Percentiles rank a stretch among this genome's conserved stretches.
Evolutionary conservation across 1,139 yeast species (phyloP).

Genomic region (Maudiozyma humilis): DNA sequence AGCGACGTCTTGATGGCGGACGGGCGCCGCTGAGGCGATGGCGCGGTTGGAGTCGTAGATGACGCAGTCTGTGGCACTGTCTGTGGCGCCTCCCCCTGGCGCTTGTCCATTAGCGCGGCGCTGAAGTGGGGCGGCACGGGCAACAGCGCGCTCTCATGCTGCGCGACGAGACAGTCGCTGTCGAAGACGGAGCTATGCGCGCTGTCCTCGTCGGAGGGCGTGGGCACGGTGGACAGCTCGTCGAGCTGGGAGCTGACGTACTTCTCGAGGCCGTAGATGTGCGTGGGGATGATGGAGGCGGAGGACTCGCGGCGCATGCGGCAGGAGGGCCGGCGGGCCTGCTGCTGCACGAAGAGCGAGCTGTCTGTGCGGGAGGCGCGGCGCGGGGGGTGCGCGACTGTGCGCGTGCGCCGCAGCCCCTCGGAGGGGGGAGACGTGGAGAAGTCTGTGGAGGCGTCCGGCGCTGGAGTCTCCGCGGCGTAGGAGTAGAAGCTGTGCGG

Average conservation of each 20-base stretch:
- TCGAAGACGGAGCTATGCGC: constrained; percentile 1
- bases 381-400: background rate
- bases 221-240: constrained; percentile 13
- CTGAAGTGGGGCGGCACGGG: too few relatives aligned
- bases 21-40: background rate
- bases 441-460: background rate
- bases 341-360: background rate
- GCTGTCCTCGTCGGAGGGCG: background rate
- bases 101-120: too few relatives aligned
- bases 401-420: background rate
- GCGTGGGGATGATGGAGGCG: constrained; percentile 27
- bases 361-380: background rate
- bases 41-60: too few relatives aligned
- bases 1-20: constrained; percentile 25
- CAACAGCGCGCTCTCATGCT: too few relatives aligned
- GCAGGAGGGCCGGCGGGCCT: background rate
- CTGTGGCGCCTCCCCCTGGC: too few relatives aligned
- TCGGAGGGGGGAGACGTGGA: too few relatives aligned
- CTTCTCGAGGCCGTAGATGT: constrained; percentile 26
- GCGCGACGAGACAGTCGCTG: background rate
- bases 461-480: background rate
- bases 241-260: constrained; percentile 26
- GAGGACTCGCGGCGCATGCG: constrained; percentile 10
- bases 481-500: constrained; percentile 1
- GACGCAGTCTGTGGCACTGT: too few relatives aligned